Evolutionary conservation across 441 rosid genomes (phyloP), one percentile per base, ranked within the genome.

Genomic region (Capsella rubella): DNA sequence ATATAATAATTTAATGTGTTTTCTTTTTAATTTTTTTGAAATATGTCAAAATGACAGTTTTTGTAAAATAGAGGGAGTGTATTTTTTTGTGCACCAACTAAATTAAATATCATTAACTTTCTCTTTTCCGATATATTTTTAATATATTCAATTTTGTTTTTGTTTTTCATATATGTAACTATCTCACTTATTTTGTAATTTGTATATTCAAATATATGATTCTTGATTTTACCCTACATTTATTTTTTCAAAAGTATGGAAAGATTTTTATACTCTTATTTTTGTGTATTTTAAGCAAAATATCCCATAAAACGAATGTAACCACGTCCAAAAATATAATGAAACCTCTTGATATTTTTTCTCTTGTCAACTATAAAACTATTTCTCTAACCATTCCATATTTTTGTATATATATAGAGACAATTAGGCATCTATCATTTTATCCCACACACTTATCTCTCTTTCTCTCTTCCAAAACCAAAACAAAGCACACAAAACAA

Each of bases 401-500:
- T 15, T 29, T 21, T 15, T 15, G 29, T 25, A 6, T 54, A 14
- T 34, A 56, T 40, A 70, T 71, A 77, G 21, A 51, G 9, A 35
- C 56, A 56, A 10, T 13, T 12, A 47, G 21, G 27, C 62, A 14
- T 40, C 54, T 29, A 10, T 39, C 76, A 27, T 60, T 46, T 56
- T 25, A 64, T 51, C 66, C 9, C 5, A 59, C 68, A 59, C 68
- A 21, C 67, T 63, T 45, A 43, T 49, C 66, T 7, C 54, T 27
- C 4, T 52, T 71, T 13, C 51, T 21, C 43, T 18, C 61, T 64
- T 25, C 27, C 62, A 14, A 74, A 55, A 34, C 43, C 56, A 13
- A n/a, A 15, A 7, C 28, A 2, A 10, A 15, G 15, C 28, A 29
- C 18, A 50, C 11, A 27, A 21, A 28, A 55, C 45, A 10, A 34